Evolutionary conservation across 2,329 filamentous ascomycete genomes (phyloP), one percentile per base, ranked within the genome.

Genomic region (Monascus ruber): DNA sequence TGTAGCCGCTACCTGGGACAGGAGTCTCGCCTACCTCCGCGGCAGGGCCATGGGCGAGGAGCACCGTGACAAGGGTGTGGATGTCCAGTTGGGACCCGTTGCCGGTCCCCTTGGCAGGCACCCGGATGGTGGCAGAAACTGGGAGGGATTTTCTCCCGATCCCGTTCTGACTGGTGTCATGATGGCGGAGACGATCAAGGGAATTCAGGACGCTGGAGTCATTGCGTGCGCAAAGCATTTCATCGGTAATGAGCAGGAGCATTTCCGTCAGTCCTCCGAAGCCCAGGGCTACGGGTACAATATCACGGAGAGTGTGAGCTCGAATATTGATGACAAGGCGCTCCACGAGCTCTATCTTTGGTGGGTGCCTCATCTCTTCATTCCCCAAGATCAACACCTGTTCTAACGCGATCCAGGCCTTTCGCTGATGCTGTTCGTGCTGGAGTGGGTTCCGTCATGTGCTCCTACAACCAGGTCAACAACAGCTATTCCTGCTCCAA

Each of bases 161-260:
- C 85, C 85, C 0, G 80, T 82, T 9, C 69, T 87, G 38, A 79
- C 84, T 38, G 87, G 83, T 38, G 68, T 81, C 46, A 77, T 78
- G 39, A 80, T 88, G 49, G 77, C 77, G 31, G 72, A 83, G 55
- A 84, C 81, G 1, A 73, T 93, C 44, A 73, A 76, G 55, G 87
- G 87, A 44, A 88, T 93, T 34, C 87, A 94, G 56, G 76, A 81
- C 53, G 78, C 80, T 9, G 85, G 85, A 57, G 76, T 89, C 38
- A 82, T 94, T 63, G 85, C 87, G 44, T 87, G 82, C 52, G 81
- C 82, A 35, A 89, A 88, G 70, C 83, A 88, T 56, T 82, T 69
- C 56, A 75, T 85, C 42, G 73, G 66, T 36, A 84, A 88, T 50
- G 83, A 85, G 62, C 85, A 87, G 65, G 71, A 84, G 71, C 64